Evolutionary conservation across 2,329 filamentous ascomycete genomes (phyloP).

Genomic region (Mycosphaerella arachidis): DNA sequence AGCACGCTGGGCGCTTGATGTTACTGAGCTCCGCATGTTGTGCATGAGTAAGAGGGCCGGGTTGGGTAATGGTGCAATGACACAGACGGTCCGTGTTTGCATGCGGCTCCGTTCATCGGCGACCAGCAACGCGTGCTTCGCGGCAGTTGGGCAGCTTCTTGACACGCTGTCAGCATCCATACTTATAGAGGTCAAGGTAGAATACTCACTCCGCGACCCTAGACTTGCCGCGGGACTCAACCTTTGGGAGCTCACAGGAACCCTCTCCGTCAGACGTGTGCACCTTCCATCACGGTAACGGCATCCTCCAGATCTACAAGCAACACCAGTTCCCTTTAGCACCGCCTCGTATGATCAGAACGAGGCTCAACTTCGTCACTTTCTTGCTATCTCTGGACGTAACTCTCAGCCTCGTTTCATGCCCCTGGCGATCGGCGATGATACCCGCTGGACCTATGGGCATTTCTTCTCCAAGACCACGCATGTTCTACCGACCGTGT

Average conservation of each 20-base stretch:
- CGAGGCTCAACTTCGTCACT: background rate
- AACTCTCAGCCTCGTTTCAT: background rate
- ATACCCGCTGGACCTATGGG: background rate
- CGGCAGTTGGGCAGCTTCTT: background rate
- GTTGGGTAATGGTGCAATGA: background rate
- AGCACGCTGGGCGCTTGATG: background rate
- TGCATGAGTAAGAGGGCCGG: background rate
- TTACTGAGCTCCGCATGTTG: background rate
- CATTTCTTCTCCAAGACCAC: background rate
- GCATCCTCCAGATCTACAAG: background rate
- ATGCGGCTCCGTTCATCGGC: background rate
- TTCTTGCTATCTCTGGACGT: background rate
- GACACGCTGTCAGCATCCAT: background rate
- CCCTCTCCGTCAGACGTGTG: background rate
- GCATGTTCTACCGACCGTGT: background rate
- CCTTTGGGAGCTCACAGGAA: background rate
- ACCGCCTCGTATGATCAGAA: background rate
- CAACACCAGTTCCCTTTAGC: background rate
- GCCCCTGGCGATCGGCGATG: background rate
- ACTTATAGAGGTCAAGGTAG: background rate
- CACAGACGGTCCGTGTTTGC: background rate
- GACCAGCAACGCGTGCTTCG: background rate
- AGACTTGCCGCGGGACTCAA: background rate
- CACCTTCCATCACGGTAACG: background rate
- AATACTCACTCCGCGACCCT: background rate